A percentile compares a stretch with the other conserved stretches of the same genome.
Conservation (phyloP, 768 basidiomycete genomes). For the Mycena pura region DNA sequence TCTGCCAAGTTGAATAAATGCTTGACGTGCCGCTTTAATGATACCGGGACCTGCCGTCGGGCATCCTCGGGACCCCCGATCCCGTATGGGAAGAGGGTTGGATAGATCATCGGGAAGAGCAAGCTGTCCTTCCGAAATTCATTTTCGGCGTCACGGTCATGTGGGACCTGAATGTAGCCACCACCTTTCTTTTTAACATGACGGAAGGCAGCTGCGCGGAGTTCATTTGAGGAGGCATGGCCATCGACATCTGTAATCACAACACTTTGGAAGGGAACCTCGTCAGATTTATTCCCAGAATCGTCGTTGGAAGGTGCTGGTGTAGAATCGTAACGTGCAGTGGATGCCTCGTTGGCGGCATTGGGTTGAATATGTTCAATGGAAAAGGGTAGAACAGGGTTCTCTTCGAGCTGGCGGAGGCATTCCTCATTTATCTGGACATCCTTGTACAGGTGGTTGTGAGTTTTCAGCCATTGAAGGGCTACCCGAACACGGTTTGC, state of each 20-base stretch:
- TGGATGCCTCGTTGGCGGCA: neutral
- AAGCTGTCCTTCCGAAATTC: neutral
- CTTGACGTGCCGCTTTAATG: neutral
- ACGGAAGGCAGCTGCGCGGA: constrained; percentile 31
- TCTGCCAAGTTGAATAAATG: neutral
- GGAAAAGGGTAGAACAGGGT: constrained; percentile 7
- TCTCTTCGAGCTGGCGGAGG: neutral
- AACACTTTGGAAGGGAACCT: constrained; percentile 9
- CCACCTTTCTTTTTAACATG: constrained; percentile 29
- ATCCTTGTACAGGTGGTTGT: constrained; percentile 15
- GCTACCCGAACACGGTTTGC: constrained; percentile 1
- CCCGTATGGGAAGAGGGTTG: neutral
- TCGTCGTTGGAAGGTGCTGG: neutral
- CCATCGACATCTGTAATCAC: constrained; percentile 32
- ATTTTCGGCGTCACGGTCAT: neutral
- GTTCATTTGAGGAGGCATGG: constrained; percentile 22
- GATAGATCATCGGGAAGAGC: neutral
- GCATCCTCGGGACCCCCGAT: neutral
- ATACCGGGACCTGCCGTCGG: neutral
- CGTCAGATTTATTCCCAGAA: neutral
- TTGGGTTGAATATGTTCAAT: constrained; percentile 1
- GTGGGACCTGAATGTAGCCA: constrained; percentile 14
- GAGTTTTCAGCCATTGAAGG: neutral
- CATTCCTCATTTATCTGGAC: constrained; percentile 2
- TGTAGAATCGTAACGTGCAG: neutral